phyloP scores from a whole-genome alignment of 2,329 filamentous ascomycete species.

The Colletotrichum lini region DNA sequence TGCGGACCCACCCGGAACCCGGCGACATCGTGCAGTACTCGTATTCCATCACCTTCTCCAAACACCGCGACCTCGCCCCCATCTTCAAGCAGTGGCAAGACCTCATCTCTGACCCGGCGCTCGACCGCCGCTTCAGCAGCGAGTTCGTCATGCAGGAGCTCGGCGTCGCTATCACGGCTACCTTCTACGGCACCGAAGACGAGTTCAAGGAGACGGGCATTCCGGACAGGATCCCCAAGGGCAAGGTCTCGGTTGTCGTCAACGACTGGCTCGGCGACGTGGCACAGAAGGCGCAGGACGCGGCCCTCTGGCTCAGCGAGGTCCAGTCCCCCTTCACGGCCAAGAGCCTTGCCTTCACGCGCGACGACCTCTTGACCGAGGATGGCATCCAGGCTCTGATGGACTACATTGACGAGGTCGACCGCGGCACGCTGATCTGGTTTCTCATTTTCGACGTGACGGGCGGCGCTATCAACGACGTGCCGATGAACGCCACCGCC shows the following conservation, averaged over 20 bases:
- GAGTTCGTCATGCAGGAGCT: constrained; percentile 69
- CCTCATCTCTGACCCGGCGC: constrained; percentile 65
- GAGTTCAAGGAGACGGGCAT: constrained; percentile 70
- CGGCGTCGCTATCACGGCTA: constrained; percentile 70
- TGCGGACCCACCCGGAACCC: constrained; percentile 70
- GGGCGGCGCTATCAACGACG: constrained; percentile 72
- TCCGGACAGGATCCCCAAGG: constrained; percentile 60
- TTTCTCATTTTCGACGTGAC: constrained; percentile 74
- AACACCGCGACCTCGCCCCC: constrained; percentile 61
- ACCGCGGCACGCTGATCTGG: constrained; percentile 69
- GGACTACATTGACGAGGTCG: constrained; percentile 63
- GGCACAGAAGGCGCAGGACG: constrained; percentile 64
- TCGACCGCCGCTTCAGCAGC: constrained; percentile 72
- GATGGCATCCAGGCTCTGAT: constrained; percentile 65
- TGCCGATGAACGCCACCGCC: constrained; percentile 68
- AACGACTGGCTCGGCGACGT: constrained; percentile 76
- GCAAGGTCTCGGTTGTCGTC: constrained; percentile 59
- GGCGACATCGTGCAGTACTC: constrained; percentile 71
- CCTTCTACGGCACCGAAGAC: constrained; percentile 71
- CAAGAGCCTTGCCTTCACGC: constrained; percentile 69
- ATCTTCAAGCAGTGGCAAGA: constrained; percentile 72
- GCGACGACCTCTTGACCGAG: constrained; percentile 62
- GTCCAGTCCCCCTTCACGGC: constrained; percentile 67
- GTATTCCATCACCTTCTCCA: constrained; percentile 67
- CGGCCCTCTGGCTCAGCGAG: constrained; percentile 62